These are phyloP conservation scores for Croton laevigatus DNA, from an alignment of 441 rosid species.

Conservation along the genomic window DNA sequence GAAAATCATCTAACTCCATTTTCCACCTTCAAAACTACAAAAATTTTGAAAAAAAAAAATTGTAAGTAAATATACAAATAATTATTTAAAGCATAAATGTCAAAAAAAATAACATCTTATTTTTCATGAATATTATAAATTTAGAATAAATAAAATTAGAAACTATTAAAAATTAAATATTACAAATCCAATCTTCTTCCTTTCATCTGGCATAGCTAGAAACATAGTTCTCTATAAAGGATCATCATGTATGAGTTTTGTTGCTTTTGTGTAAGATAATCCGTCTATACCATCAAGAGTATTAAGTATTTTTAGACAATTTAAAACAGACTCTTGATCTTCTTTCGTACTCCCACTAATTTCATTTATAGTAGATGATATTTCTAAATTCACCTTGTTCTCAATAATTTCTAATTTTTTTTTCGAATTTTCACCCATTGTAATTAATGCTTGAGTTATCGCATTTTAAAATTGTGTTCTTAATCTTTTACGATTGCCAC, in stretches of 20 bases:
- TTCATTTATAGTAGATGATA: neutral
- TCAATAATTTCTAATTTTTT: neutral
- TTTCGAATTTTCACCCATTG: neutral
- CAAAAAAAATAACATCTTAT: too few relatives aligned
- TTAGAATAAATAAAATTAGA: too few relatives aligned
- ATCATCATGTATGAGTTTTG: neutral
- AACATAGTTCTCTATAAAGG: conserved; percentile 1
- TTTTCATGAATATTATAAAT: too few relatives aligned
- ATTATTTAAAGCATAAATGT: too few relatives aligned
- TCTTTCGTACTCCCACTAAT: neutral
- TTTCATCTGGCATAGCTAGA: neutral
- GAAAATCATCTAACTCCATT: too few relatives aligned
- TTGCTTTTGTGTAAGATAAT: neutral
- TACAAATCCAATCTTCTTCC: neutral
- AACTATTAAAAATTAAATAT: neutral
- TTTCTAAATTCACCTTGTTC: neutral
- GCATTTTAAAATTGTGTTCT: neutral
- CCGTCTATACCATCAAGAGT: neutral
- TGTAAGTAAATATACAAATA: too few relatives aligned
- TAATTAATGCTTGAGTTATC: neutral
- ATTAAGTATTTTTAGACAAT: conserved; percentile 3
- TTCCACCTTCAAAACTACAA: too few relatives aligned
- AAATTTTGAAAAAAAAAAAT: too few relatives aligned
- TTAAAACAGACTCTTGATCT: neutral
- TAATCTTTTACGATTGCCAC: neutral